phyloP scores from a whole-genome alignment of 495 filamentous ascomycete species.

The Penicillium cinerascens region DNA sequence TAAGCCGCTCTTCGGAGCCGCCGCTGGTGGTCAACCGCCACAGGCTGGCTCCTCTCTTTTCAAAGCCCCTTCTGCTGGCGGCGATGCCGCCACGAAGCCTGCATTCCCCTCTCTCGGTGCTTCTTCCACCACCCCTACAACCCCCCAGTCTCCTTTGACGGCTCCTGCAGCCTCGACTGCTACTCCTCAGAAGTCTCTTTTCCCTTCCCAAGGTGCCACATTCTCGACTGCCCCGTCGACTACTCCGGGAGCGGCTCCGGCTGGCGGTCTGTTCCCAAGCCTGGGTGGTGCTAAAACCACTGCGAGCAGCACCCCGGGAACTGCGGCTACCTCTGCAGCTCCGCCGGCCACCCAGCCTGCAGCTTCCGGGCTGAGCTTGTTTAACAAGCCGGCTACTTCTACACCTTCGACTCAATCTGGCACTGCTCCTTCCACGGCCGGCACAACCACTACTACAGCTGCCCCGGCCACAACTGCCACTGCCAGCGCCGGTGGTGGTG shows the following conservation, averaged over 20 bases:
- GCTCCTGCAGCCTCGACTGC: constrained; percentile 34
- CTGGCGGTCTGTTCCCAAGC: constrained; percentile 35
- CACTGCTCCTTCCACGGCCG: constrained; percentile 13
- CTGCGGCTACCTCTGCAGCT: constrained; percentile 26
- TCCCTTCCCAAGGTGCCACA: constrained; percentile 32
- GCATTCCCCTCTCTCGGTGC: constrained; percentile 29
- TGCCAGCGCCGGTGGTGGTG: constrained; percentile 23
- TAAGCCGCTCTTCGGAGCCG: constrained; percentile 12
- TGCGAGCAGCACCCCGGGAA: constrained; percentile 26
- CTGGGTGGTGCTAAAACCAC: constrained; percentile 35
- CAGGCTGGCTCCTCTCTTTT: constrained; percentile 32
- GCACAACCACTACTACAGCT: constrained; percentile 25
- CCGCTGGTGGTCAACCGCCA: constrained; percentile 16
- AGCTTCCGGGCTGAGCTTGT: constrained; percentile 22
- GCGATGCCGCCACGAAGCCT: constrained; percentile 28
- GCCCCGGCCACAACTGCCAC: constrained; percentile 23
- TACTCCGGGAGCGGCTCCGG: constrained; percentile 36
- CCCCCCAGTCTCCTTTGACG: constrained; percentile 23
- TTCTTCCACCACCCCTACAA: constrained; percentile 20
- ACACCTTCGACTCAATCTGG: constrained; percentile 26
- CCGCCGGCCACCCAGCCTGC: constrained; percentile 22
- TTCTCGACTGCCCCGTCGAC: constrained; percentile 36
- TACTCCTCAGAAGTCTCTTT: constrained; percentile 40
- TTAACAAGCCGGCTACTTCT: constrained; percentile 26
- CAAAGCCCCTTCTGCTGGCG: constrained; percentile 28